Percentiles rank a stretch among this genome's conserved stretches.
Evolutionary conservation across 1,139 yeast species (phyloP).

Genomic region (Taiozyma sp.): DNA sequence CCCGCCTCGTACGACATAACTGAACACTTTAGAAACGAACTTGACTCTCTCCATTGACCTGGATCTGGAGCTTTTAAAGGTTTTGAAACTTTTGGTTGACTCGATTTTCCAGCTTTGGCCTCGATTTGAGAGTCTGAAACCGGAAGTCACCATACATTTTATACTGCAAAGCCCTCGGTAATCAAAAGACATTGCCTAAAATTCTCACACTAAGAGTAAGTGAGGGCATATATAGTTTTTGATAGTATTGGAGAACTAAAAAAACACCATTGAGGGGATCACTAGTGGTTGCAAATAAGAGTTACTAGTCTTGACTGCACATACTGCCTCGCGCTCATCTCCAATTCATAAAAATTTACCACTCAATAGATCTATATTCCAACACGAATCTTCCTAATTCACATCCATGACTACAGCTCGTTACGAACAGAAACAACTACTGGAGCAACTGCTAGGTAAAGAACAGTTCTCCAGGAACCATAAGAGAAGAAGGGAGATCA

Average conservation of each 20-base stretch:
- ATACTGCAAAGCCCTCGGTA: background rate
- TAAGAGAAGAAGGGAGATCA: constrained; percentile 25
- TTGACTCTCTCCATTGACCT: constrained; percentile 13
- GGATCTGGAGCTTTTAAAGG: background rate
- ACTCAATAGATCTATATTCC: background rate
- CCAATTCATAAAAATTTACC: background rate
- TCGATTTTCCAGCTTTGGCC: background rate
- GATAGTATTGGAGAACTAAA: too few species aligned
- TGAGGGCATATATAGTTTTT: too few species aligned
- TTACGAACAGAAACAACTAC: constrained; percentile 68
- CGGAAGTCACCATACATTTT: background rate
- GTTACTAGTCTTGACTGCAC: too few species aligned
- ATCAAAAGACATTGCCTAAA: too few species aligned
- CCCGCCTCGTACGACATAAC: constrained; percentile 47
- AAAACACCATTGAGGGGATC: too few species aligned
- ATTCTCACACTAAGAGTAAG: too few species aligned
- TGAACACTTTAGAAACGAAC: constrained; percentile 18
- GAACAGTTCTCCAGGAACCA: constrained; percentile 37
- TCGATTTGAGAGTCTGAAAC: too few species aligned
- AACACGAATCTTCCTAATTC: background rate
- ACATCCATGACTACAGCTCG: constrained; percentile 35
- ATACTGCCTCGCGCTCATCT: too few species aligned
- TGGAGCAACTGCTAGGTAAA: constrained; percentile 82
- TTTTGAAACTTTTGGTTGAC: background rate
- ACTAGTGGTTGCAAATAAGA: too few species aligned